Base-by-base conservation (phyloP, 2,329 filamentous ascomycete genomes). In the Zymoseptoria ardabiliae region DNA sequence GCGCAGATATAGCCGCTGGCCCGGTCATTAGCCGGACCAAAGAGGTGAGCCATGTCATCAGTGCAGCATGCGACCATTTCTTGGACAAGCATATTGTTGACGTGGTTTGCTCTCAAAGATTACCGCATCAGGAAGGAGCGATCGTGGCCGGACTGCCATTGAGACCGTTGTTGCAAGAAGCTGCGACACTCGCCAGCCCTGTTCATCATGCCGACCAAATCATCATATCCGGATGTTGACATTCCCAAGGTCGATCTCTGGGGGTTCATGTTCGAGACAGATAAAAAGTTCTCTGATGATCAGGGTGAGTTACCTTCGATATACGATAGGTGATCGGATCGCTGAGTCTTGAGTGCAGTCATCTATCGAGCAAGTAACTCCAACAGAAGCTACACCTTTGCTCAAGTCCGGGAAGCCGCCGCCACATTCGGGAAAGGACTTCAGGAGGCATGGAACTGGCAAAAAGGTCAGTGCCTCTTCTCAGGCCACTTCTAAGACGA, bases 341-440 rank as follows among this genome's bases (percentile, higher is more conserved):
- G 19, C 55, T 57, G 41, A 23, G 22, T 10, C 28, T 22, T 5
- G 9, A 8, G 17, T 3, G 41, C 70, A 94, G 91, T 88, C 51
- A 86, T 96, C 68, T 89, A 81, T 86, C 67, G 91, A 95, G 74
- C 83, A 85, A 52, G 52, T 61, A 85, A 89, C 62, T 89, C 89
- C 2, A 79, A 81, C 56, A 79, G 83, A 21, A 76, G 78, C 35
- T 91, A 96, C 75, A 95, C 86, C 52, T 92, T 84, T 72, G 79
- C 79, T 30, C 80, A 90, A 63, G 76, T 90, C 58, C 86, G 83
- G 67, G 78, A 79, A 61, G 79, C 83, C 17, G 87, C 90, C 1
- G 75, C 85, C 48, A 82, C 85, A n/a, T 95, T 97, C 66, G 92
- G 90, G 55, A 85, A 87, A 64, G 92, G 90, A 0, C 81, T 97